Evolutionary conservation across 1,139 yeast species (phyloP).

Genomic region (Geotrichum bryndzae): DNA sequence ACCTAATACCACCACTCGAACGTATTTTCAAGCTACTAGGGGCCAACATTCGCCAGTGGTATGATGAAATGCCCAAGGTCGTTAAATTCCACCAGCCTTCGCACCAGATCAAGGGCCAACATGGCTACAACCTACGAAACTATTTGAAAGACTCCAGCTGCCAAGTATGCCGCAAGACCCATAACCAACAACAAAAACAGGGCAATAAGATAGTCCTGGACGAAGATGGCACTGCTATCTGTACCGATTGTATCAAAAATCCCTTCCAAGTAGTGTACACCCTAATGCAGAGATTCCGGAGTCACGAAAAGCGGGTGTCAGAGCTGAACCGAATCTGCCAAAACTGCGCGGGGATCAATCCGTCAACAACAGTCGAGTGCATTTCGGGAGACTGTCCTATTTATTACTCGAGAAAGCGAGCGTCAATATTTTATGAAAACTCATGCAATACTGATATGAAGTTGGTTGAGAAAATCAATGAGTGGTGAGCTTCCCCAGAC

Average conservation of each 20-base stretch:
- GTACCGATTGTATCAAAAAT: constrained; percentile 21
- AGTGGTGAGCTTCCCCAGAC: not conserved
- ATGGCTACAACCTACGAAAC: constrained; percentile 16
- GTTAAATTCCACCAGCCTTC: constrained; percentile 17
- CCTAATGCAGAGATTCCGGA: constrained; percentile 22
- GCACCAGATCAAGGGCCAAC: constrained; percentile 11
- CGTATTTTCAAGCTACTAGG: constrained; percentile 79
- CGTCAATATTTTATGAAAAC: constrained; percentile 13
- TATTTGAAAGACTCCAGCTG: constrained; percentile 27
- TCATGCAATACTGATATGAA: not conserved
- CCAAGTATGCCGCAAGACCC: constrained; percentile 1
- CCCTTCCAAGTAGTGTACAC: constrained; percentile 19
- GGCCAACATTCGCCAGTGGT: constrained; percentile 74
- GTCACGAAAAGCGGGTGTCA: constrained; percentile 22
- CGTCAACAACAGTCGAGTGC: constrained; percentile 31
- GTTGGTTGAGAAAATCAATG: not conserved
- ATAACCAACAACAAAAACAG: not conserved
- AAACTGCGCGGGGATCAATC: constrained; percentile 29
- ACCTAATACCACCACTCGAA: constrained; percentile 82
- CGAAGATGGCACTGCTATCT: constrained; percentile 16
- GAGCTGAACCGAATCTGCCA: constrained; percentile 33
- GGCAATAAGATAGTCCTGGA: not conserved
- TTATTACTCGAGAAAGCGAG: constrained; percentile 37
- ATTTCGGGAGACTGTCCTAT: constrained; percentile 43
- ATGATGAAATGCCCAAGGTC: constrained; percentile 56